Base-by-base conservation (phyloP, 2,329 filamentous ascomycete genomes). In the Arthrobotrys entomopaga region DNA sequence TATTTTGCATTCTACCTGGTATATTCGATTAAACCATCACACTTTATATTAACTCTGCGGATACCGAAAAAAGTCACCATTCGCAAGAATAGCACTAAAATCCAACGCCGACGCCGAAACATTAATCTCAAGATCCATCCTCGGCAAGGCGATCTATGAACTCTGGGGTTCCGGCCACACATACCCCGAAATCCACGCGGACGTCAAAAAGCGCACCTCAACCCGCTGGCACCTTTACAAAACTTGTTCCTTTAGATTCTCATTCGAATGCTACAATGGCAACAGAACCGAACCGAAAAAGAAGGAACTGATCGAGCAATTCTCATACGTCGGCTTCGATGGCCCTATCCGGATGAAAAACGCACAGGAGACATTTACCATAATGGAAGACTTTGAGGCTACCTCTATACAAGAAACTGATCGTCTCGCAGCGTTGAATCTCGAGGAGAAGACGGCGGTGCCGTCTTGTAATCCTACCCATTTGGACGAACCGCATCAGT, bases 61-160 rank as follows among this genome's bases (percentile, higher is more conserved):
- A 26, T 63, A 40, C 54, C 53, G 60, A 19, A 29, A 64, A 53
- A 54, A 97, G 92, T 93, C 92, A 48, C 95, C 95, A 46, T 95
- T 94, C 80, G 96, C 92, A 80, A 84, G 96, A 71, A 85, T 97
- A 59, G 85, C 84, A 56, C 85, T 97, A 13, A 85, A 86, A 42
- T 88, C 90, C 48, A 84, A 86, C 76, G 84, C 85, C 20, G 87
- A 87, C 20, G 93, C 93, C 5, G 84, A 84, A 57, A 83, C 83
- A 7, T 85, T 98, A 20, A 85, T 96, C 56, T 84, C 85, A 57
- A 90, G 94, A 76, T 92, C 91, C 53, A 91, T 98, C 77, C 86
- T 98, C 57, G 88, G 88, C 22, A 91, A 93, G 82, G 89, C 87
- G 52, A 91, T 98, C 77, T 91, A 95, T 83, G 92, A 96, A 80